phyloP scores from a whole-genome alignment of 257 asterid genomes.

The Rauvolfia tetraphylla region DNA sequence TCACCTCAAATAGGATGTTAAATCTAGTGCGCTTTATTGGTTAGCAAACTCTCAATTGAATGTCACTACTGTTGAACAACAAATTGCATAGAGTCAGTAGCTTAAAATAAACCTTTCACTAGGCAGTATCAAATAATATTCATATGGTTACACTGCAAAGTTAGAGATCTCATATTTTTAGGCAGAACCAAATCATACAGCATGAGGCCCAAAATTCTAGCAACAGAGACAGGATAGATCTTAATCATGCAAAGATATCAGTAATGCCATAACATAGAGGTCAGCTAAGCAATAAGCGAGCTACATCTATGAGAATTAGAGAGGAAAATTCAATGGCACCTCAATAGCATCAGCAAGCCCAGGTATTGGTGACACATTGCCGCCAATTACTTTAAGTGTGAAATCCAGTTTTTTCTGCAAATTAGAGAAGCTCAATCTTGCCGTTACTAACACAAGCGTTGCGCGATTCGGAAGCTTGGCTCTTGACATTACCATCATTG shows the following conservation, averaged over 20 bases:
- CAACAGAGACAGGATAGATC: background rate
- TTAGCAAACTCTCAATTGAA: background rate
- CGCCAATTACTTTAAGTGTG: conserved; percentile 94
- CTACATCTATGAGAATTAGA: conserved; percentile 4
- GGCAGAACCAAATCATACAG: background rate
- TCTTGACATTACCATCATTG: too few species aligned
- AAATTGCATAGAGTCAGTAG: background rate
- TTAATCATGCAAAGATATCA: background rate
- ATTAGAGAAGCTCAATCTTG: conserved; percentile 20
- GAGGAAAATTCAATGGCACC: conserved; percentile 39
- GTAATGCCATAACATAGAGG: background rate
- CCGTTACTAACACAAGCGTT: too few species aligned
- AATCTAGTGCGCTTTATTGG: background rate
- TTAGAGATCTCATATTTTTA: background rate
- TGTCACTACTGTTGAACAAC: background rate
- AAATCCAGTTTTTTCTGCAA: conserved; percentile 96
- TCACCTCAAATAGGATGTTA: too few species aligned
- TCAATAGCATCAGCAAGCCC: conserved; percentile 98
- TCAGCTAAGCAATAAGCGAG: background rate
- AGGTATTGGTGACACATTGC: conserved; percentile 87
- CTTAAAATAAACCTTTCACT: background rate
- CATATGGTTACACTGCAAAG: background rate
- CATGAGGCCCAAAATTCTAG: background rate
- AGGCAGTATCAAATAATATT: background rate
- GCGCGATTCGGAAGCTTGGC: too few species aligned